Evolutionary conservation across 2,329 filamentous ascomycete genomes (phyloP), one percentile per base, ranked within the genome.

Genomic region (Dactylellina leptospora): DNA sequence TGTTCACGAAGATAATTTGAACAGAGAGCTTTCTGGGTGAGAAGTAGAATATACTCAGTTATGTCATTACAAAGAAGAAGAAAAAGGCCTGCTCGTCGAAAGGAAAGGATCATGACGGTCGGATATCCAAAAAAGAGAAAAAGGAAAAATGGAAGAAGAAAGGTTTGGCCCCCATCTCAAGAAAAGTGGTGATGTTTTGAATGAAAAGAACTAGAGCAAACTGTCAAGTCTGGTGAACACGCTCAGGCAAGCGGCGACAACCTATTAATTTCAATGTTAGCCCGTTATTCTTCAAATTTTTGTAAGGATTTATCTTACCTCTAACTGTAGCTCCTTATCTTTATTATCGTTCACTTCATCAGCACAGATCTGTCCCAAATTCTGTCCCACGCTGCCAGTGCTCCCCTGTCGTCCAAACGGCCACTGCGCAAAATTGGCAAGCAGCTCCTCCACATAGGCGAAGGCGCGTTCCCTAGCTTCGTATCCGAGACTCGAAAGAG

Each of bases 201-300:
- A 16, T 13, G 22, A 36, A 16, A 42, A 20, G 22, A 36, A 50
- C 51, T 86, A 99, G 80, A 99, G 88, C 74, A 99, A 85, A 55
- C 95, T 97, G 83, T 99, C 95, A 78, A 99, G 90, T 79, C 93
- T 88, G 75, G 95, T 99, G 81, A 99, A 99, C 78, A 99, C 95
- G 82, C 90, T 96, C 80, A 99, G 83, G 81, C 95, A 97, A 76
- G 95, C 95, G 56, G 95, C 93, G 59, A 99, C 92, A 78, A 91
- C 88, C 86, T 88, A 70, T 59, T 22, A 4, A n/a, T 22, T 28
- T 13, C 20, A 23, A 20, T 22, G 27, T 51, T 27, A 51, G 27
- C 27, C 36, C 25, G 3, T 10, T 11, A 18, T 11, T 33, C 30
- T 10, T 2, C 10, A 13, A 18, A 45, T 22, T 38, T 53, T 27